Base-by-base conservation (phyloP, 768 basidiomycete species). In the Brasilioporus rufonigricans region DNA sequence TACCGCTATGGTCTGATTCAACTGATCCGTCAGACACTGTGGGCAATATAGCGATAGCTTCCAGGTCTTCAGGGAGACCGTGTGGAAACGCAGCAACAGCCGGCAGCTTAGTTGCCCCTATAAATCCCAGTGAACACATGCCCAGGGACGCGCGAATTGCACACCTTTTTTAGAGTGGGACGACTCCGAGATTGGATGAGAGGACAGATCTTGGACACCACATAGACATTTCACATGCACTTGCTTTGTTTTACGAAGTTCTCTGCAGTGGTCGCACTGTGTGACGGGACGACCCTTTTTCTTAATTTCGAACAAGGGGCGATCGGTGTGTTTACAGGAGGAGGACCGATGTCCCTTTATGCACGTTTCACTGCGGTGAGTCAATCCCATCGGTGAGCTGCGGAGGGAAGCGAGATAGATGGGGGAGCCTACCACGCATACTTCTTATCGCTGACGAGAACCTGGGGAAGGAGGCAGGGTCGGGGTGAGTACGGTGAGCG, bases 271-370 rank as follows among this genome's bases (percentile, higher is more conserved):
- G 27, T 74, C 73, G 63, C 84, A 85, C 66, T 81, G 82, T 4
- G 82, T 82, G 36, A 80, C 74, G 3, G 77, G 81, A 52, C 78
- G 77, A 58, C 76, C 85, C 70, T 78, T 85, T 77, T 78, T 87
- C 81, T 76, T 82, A 60, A 86, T 89, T 79, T 82, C 91, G 69
- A 86, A 93, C 48, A 96, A 78, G 35, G 92, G 87, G 39, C 93
- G 82, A 69, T 93, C 91, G 50, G 84, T 87, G 69, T 96, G 93
- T 66, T 84, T 86, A 74, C 93, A 96, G 29, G 85, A 81, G 16
- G 91, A 91, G 16, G 93, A 94, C 46, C 93, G 84, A 73, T 96
- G 93, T 18, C 93, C 93, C 74, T 93, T 93, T 73, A 94, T 94
- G 76, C 93, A 96, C 61, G 91, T 89, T 76, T 90, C 90, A 71